Evolutionary conservation across 1,139 yeast genomes (phyloP).

Genomic region (Lodderomyces orthopsilosis): DNA sequence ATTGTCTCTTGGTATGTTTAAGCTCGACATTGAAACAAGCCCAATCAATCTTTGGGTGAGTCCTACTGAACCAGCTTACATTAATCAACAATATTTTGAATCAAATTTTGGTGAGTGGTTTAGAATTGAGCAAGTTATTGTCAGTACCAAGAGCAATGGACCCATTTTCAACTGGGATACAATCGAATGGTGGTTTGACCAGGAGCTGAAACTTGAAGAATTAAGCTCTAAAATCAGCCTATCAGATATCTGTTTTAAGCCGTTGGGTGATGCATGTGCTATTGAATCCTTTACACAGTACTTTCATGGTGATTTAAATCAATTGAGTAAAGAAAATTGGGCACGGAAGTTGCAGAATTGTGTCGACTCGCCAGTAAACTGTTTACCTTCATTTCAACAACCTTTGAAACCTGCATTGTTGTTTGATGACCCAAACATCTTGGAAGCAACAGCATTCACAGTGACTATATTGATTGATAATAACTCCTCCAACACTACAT

Average conservation of each 20-base stretch:
- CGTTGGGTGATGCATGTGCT: slow-evolving; percentile 74
- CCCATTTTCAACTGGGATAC: slow-evolving; percentile 62
- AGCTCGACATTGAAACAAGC: slow-evolving; percentile 64
- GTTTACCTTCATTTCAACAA: slow-evolving; percentile 88
- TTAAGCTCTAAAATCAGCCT: slow-evolving; percentile 30
- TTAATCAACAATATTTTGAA: slow-evolving; percentile 71
- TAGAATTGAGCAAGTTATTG: slow-evolving; percentile 79
- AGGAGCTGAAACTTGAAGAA: slow-evolving; percentile 53
- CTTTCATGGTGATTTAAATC: slow-evolving; percentile 60
- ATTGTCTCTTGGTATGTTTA: slow-evolving; percentile 52
- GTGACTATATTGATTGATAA: slow-evolving; percentile 63
- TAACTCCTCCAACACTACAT: slow-evolving; percentile 29
- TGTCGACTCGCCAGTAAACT: slow-evolving; percentile 78
- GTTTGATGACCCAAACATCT: slow-evolving; percentile 52
- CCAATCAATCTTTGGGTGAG: slow-evolving; percentile 92
- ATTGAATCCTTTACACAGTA: slow-evolving; percentile 91
- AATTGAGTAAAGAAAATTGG: slow-evolving; percentile 58
- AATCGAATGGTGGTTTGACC: slow-evolving; percentile 83
- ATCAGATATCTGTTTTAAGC: slow-evolving; percentile 80
- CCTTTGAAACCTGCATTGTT: slow-evolving; percentile 73
- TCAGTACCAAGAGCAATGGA: slow-evolving; percentile 61
- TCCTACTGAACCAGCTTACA: slow-evolving; percentile 67
- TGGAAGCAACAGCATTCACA: slow-evolving; percentile 67
- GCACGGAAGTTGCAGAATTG: slow-evolving; percentile 51
- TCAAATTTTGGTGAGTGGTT: slow-evolving; percentile 87